Evolutionary conservation across 2,329 filamentous ascomycete genomes (phyloP), one percentile per base, ranked within the genome.

Genomic region (Albophoma yamanashiensis): DNA sequence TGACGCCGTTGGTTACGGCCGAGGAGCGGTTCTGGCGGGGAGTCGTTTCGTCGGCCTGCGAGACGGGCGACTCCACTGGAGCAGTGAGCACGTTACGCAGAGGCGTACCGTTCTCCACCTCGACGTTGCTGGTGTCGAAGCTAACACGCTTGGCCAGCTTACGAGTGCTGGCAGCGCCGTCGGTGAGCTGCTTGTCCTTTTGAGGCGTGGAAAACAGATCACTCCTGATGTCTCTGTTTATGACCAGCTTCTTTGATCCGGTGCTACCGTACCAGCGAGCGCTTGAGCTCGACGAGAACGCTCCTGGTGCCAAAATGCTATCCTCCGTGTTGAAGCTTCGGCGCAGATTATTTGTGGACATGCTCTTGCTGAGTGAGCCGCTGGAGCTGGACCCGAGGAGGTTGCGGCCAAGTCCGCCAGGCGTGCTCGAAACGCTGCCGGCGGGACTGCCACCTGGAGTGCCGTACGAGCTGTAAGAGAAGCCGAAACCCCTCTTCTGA

Each of bases 391-490:
- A 80, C 58, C 80, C 81, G 22, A 82, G 73, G 42, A 92, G 73
- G 69, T 86, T 92, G 68, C 84, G 85, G 31, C 84, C 83, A 58
- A 89, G 76, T 22, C 80, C 81, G 43, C 84, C 86, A 6, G 90
- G 89, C 8, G 89, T 89, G 71, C 87, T 91, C 3, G 72, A 73
- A 52, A 83, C 79, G 43, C 79, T 81, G 69, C 87, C 86, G 5
- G 88, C 83, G 27, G 83, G 83, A 65, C 85, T 90, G 60, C 80
- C 87, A 43, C 79, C 85, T 7, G 93, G 92, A 1, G 89, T 92
- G 53, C 91, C 91, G 67, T 96, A 96, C 2, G 88, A 92, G 64
- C 92, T 96, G 75, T 97, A 97, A 2, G 89, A 92, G 72, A 97
- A 96, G 3, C 93, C 93, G 70, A 91, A 97, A 6, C 91, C 91